Conservation (phyloP, 805 yeast species). For the Cyberlindnera mycetangii region DNA sequence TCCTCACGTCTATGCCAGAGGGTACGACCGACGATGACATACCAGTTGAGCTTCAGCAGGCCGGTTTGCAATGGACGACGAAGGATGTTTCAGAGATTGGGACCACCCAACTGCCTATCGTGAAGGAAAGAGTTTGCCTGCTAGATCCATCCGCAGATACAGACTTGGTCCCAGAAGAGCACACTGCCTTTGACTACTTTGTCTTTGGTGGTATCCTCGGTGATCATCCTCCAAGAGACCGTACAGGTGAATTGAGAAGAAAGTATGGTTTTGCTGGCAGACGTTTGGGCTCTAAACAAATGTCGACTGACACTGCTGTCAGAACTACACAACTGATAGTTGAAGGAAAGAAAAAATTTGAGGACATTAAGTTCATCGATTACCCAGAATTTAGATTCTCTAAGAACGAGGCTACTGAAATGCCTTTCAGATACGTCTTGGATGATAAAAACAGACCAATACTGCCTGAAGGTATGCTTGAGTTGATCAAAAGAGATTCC, state of each 20-base stretch:
- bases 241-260: constrained; percentile 82
- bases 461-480: constrained; percentile 88
- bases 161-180: constrained; percentile 74
- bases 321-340: constrained; percentile 83
- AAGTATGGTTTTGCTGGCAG: constrained; percentile 86
- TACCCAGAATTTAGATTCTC: constrained; percentile 90
- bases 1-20: constrained; percentile 72
- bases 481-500: constrained; percentile 79
- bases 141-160: constrained; percentile 83
- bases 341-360: constrained; percentile 55
- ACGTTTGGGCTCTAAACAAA: constrained; percentile 82
- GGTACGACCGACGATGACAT: constrained; percentile 59
- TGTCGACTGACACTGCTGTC: constrained; percentile 98
- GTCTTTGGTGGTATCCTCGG: constrained; percentile 97
- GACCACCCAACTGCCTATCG: constrained; percentile 35
- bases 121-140: constrained; percentile 65
- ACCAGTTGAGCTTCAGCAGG: constrained; percentile 53
- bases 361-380: constrained; percentile 80
- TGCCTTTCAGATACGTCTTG: constrained; percentile 92
- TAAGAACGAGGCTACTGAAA: constrained; percentile 89
- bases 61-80: constrained; percentile 81
- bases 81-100: constrained; percentile 55
- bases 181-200: constrained; percentile 69
- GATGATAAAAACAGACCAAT: constrained; percentile 68
- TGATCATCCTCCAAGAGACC: constrained; percentile 86